phyloP scores from a whole-genome alignment of 2,329 filamentous ascomycete species.

The Thielaviopsis ethacetica region DNA sequence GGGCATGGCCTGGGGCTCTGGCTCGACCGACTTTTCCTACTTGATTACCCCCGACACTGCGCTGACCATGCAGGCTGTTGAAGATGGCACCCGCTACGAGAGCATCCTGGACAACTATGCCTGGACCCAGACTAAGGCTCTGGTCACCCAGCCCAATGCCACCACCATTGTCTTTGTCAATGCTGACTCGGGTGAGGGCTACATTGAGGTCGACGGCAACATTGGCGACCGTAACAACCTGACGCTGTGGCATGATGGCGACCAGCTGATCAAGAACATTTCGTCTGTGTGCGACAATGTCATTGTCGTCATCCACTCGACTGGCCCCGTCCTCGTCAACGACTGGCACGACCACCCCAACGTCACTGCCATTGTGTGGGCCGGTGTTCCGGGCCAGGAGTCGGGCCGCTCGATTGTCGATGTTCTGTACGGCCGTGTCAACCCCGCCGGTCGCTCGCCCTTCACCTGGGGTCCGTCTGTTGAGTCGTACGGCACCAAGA shows the following conservation, averaged over 20 bases:
- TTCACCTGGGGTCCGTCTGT: constrained; percentile 63
- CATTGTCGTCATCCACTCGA: constrained; percentile 78
- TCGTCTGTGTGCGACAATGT: constrained; percentile 70
- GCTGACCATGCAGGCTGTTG: constrained; percentile 44
- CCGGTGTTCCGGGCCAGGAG: constrained; percentile 69
- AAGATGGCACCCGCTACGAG: constrained; percentile 44
- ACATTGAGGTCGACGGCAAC: constrained; percentile 68
- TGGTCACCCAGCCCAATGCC: constrained; percentile 46
- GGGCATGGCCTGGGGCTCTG: constrained; percentile 67
- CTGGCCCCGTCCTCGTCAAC: constrained; percentile 61
- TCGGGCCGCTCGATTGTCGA: constrained; percentile 65
- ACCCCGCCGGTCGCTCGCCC: constrained; percentile 59
- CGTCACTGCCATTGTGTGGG: constrained; percentile 70
- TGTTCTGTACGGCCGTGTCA: constrained; percentile 67
- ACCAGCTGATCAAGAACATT: constrained; percentile 67
- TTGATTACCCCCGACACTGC: constrained; percentile 58
- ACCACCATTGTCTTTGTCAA: constrained; percentile 82
- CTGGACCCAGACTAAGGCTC: constrained; percentile 40
- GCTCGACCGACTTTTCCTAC: constrained; percentile 59
- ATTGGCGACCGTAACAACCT: constrained; percentile 82
- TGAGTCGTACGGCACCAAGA: constrained; percentile 50
- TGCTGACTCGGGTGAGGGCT: constrained; percentile 73
- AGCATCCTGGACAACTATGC: constrained; percentile 51
- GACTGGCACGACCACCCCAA: constrained; percentile 63
- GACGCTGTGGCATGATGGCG: constrained; percentile 72